Evolutionary conservation across 179 eudicot species (phyloP), one percentile per base, ranked within the genome.

Genomic region (Spinacia oleracea): DNA sequence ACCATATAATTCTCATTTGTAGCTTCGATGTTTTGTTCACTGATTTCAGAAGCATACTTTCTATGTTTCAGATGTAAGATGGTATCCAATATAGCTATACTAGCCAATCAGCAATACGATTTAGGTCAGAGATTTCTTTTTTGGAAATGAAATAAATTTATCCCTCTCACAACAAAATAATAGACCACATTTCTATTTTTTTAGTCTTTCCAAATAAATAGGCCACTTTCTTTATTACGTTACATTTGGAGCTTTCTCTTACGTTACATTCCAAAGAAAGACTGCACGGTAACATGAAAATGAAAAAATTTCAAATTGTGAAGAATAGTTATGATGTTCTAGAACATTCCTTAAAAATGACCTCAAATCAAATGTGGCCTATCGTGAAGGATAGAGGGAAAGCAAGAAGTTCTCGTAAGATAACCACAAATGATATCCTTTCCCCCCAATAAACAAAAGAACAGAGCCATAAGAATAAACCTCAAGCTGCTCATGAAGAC

Each of bases 401-500:
- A 9, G 40, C 4, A 25, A 68, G 72, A 27, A 35, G 35, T 16
- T 46, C 51, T 50, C 23, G 72, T 45, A n/a, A 51, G 25, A 40
- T 7, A 58, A 27, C 21, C 58, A 42, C 46, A 20, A 3, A 68
- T n/a, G 3, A 8, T 14, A 23, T 42, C 73, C 12, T 10, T 34
- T 53, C 62, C 32, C 32, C 18, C 9, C 32, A 14, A 56, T 53
- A 58, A 75, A 58, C 64, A 23, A 78, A 50, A 12, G 43, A 38
- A 69, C 35, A 46, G 63, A 66, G 59, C n/a, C 60, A 73, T 64
- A 76, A 25, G 68, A 77, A 68, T 43, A 74, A 70, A 92, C 97
- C 97, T 92, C 95, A 46, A 92, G 89, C 81, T 92, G 95, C 81
- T 92, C 94, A 16, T 92, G 95, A 27, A 92, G 91, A 64, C 97